Percentiles rank a stretch among this genome's conserved stretches.
phyloP scores from a whole-genome alignment of 73 alveolate species.

The Paramecium tetraurelia region DNA sequence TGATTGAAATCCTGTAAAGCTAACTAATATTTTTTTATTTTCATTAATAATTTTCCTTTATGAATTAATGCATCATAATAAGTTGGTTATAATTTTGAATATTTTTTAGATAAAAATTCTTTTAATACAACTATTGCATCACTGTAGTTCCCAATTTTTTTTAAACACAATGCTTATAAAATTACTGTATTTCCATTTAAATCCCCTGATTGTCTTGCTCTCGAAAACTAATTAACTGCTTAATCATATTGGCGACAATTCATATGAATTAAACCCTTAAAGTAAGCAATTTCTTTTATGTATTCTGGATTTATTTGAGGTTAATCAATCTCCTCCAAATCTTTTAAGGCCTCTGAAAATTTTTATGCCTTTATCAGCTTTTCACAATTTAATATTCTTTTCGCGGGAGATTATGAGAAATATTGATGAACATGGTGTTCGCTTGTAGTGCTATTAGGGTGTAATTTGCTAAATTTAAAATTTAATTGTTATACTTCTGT shows the following conservation, averaged over 20 bases:
- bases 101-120: slow-evolving; percentile 24
- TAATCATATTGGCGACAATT: neutral
- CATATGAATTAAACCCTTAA: slow-evolving; percentile 21
- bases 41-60: slow-evolving; percentile 64
- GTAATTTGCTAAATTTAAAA: neutral
- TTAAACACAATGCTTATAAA: neutral
- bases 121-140: slow-evolving; percentile 9
- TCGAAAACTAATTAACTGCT: slow-evolving; percentile 1
- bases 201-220: slow-evolving; percentile 14
- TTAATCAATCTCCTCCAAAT: slow-evolving; percentile 10
- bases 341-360: neutral
- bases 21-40: slow-evolving; percentile 35
- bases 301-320: neutral
- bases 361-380: neutral
- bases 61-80: slow-evolving; percentile 72
- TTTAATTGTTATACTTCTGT: neutral
- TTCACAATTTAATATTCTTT: neutral
- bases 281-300: slow-evolving; percentile 11
- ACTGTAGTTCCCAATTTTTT: slow-evolving; percentile 11
- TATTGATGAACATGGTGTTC: neutral
- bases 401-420: slow-evolving; percentile 1
- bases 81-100: slow-evolving; percentile 28
- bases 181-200: slow-evolving; percentile 1
- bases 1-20: slow-evolving; percentile 65
- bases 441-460: slow-evolving; percentile 6